Evolutionary conservation across 257 asterid genomes (phyloP), one percentile per base, ranked within the genome.

Genomic region (Nicotiana knightiana): DNA sequence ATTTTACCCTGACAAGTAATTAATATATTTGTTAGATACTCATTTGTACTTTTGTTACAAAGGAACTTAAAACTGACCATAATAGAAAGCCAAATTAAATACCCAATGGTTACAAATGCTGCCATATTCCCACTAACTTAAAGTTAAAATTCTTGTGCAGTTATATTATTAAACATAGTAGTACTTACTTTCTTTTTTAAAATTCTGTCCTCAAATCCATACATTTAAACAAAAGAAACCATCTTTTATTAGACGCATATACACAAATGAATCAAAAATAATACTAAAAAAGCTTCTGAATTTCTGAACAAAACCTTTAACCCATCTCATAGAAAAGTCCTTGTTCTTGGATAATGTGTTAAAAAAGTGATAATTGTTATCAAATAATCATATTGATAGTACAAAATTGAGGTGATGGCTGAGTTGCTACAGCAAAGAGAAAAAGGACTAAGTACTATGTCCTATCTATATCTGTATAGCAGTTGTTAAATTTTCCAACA

Each of bases 61-160:
- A 75, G 28, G 8, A 26, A 24, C 63, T 51, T 3, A 17, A 13
- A 48, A 75, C 46, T 46, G 26, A 15, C 3, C 21, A 1, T 24
- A 5, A 5, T 43, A 26, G 55, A 65, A 43, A 68, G 5, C 10
- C 55, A 43, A 43, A 53, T 13, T 13, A 53, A 53, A 53, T 53
- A 13, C 58, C 58, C 59, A 21, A 24, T 73, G 26, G 80, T 51
- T 7, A 51, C 63, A 51, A 28, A 75, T 51, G 17, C 80, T 51
- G 46, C 46, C 46, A 75, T 75, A 75, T 75, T 75, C 80, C 63
- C 80, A 75, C 80, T 51, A 75, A 51, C 80, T 28, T 26, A 73
- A 73, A 73, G 8, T 48, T 48, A 24, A 73, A 73, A 15, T 13
- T 48, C 6, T 28, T 73, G 62, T 73, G 61, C 62, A 26, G 26